Evolutionary conservation across 306 rosid genomes (phyloP), one percentile per base, ranked within the genome.

Genomic region (Cucumis hystrix): DNA sequence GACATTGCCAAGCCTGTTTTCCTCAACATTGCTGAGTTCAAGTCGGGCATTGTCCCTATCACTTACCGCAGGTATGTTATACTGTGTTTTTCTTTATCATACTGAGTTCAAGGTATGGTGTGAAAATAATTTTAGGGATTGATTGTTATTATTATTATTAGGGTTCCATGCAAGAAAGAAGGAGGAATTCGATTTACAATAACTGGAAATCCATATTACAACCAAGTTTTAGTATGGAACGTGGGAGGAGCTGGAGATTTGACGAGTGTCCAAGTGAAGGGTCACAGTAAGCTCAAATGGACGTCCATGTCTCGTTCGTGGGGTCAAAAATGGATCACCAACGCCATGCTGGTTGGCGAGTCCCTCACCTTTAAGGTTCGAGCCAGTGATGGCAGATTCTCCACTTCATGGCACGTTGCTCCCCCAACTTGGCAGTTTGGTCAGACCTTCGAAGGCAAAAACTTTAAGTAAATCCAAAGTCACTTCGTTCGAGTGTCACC

Each of bases 201-300:
- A 14, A 86, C 82, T 0, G 98, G 98, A 63, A 91, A 91, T 78
- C 97, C 96, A 0, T 90, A 90, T 63, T 89, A 76, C 87, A 83
- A 85, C 63, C 75, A 87, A 62, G 82, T 90, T 1, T 6, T 76
- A 75, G 89, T 91, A 58, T 87, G 89, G 88, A 92, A 92, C 66
- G 96, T 90, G 35, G 97, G 85, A 30, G 98, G 96, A 60, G 91
- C 92, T 4, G 98, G 98, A 7, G 96, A 91, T 18, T 40, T 90
- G 14, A 55, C 23, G 6, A 20, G 80, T 40, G 60, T 91, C 37
- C 83, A 75, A 30, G 96, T 94, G 84, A 94, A 86, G 85, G 95
- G 97, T 30, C 23, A 74, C 25, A 13, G 82, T 14, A 87, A 92
- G 16, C 87, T 88, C 25, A 65, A 85, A 69, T 94, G 97, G 97